Evolutionary conservation across 495 filamentous ascomycete species (phyloP).

Genomic region (Penicillium psychrofluorescens): DNA sequence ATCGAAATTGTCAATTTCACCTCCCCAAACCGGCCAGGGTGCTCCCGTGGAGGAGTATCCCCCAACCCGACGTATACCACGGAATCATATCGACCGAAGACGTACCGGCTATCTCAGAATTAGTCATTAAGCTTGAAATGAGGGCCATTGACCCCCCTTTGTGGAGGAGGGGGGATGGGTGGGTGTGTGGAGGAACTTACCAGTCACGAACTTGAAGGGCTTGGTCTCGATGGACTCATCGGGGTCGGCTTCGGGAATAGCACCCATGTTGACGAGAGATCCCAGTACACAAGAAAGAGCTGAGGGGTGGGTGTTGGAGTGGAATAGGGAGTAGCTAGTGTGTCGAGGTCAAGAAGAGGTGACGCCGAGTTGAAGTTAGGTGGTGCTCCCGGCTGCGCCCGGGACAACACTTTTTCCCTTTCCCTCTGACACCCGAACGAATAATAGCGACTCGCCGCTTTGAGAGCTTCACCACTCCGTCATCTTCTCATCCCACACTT

Average conservation of each 20-base stretch:
- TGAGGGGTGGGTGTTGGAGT: constrained; percentile 14
- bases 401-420: constrained; percentile 14
- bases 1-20: constrained; percentile 26
- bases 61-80: not conserved
- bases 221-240: constrained; percentile 82
- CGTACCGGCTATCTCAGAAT: constrained; percentile 39
- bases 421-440: constrained; percentile 34
- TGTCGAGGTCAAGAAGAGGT: too few relatives aligned
- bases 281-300: constrained; percentile 12
- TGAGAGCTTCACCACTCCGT: constrained; percentile 4
- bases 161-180: constrained; percentile 11
- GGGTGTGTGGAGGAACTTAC: constrained; percentile 48
- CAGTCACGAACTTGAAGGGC: constrained; percentile 99
- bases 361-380: too few relatives aligned
- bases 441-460: constrained; percentile 1
- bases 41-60: constrained; percentile 2
- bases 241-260: constrained; percentile 72
- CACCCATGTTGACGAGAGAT: constrained; percentile 39
- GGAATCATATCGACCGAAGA: constrained; percentile 12
- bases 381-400: not conserved
- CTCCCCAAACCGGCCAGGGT: constrained; percentile 11
- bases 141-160: constrained; percentile 18
- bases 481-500: constrained; percentile 9
- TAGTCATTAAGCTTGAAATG: constrained; percentile 37
- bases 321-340: constrained; percentile 1